Evolutionary conservation across 2,329 filamentous ascomycete genomes (phyloP).

Genomic region (Drechmeria coniospora): DNA sequence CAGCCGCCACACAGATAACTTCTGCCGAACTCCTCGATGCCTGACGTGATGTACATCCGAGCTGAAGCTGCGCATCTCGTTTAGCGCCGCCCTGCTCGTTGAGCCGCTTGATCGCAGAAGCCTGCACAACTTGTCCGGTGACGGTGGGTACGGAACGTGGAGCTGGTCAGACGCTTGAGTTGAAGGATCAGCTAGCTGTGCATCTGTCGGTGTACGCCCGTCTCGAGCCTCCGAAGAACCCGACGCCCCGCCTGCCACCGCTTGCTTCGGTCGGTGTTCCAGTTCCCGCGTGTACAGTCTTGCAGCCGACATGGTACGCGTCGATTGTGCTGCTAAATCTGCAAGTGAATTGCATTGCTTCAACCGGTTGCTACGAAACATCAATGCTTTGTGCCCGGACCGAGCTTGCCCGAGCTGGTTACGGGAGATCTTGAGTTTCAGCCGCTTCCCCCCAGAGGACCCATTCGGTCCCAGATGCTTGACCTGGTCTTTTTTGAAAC

Average conservation of each 20-base stretch:
- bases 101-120: slow-evolving; percentile 4
- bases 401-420: slow-evolving; percentile 11
- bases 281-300: no score
- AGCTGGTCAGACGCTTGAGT: slow-evolving; percentile 17
- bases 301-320: slow-evolving; percentile 2
- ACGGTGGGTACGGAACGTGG: slow-evolving; percentile 17
- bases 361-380: slow-evolving; percentile 10
- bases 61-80: slow-evolving; percentile 5
- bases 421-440: slow-evolving; percentile 19
- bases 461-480: slow-evolving; percentile 2
- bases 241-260: no score
- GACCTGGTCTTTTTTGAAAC: neutral
- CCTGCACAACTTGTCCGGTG: slow-evolving; percentile 5
- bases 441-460: slow-evolving; percentile 10
- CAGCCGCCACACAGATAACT: slow-evolving; percentile 15
- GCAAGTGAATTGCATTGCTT: slow-evolving; percentile 18
- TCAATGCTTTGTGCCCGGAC: slow-evolving; percentile 4
- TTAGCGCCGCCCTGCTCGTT: slow-evolving; percentile 3
- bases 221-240: slow-evolving; percentile 4
- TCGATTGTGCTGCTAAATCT: slow-evolving; percentile 11
- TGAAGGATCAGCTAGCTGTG: no score
- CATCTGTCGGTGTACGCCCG: no score
- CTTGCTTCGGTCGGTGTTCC: no score
- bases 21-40: slow-evolving; percentile 11
- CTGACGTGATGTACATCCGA: slow-evolving; percentile 1